Evolutionary conservation across 2,329 filamentous ascomycete species (phyloP).

Genomic region (Colletotrichum shisoi): DNA sequence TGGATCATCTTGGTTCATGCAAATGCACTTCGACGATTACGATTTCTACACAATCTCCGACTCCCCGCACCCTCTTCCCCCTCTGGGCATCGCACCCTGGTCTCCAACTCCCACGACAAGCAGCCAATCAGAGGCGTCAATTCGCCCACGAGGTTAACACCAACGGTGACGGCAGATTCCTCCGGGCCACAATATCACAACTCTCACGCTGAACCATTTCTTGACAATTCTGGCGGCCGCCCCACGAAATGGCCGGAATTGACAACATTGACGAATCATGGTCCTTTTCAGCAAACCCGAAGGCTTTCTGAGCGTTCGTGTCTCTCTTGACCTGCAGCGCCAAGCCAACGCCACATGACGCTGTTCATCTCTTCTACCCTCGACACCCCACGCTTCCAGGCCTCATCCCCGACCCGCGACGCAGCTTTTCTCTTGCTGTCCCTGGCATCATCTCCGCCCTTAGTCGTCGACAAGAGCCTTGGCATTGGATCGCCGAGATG

Average conservation of each 20-base stretch:
- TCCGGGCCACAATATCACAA: slow-evolving; percentile 15
- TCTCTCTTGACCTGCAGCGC: slow-evolving; percentile 34
- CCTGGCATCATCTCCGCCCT: slow-evolving; percentile 35
- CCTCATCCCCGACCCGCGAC: slow-evolving; percentile 33
- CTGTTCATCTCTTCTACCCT: slow-evolving; percentile 30
- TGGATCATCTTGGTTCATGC: slow-evolving; percentile 14
- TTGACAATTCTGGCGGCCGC: slow-evolving; percentile 10
- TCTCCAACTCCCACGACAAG: slow-evolving; percentile 12
- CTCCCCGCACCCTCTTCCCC: background rate
- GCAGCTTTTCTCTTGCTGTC: slow-evolving; percentile 25
- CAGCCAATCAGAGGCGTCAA: slow-evolving; percentile 26
- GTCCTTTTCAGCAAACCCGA: background rate
- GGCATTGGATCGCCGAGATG: slow-evolving; percentile 27
- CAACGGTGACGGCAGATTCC: slow-evolving; percentile 11
- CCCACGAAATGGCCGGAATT: slow-evolving; percentile 18
- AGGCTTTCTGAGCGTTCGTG: slow-evolving; percentile 24
- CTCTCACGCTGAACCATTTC: slow-evolving; percentile 7
- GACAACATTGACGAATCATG: slow-evolving; percentile 25
- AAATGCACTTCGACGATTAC: slow-evolving; percentile 2
- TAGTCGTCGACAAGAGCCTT: slow-evolving; percentile 30
- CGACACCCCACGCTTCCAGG: slow-evolving; percentile 28
- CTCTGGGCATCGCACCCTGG: slow-evolving; percentile 3
- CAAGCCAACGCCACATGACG: slow-evolving; percentile 37
- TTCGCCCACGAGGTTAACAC: slow-evolving; percentile 32
- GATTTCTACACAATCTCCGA: slow-evolving; percentile 16